Evolutionary conservation across 495 filamentous ascomycete species (phyloP).

Genomic region (Talaromyces nanjingensis): DNA sequence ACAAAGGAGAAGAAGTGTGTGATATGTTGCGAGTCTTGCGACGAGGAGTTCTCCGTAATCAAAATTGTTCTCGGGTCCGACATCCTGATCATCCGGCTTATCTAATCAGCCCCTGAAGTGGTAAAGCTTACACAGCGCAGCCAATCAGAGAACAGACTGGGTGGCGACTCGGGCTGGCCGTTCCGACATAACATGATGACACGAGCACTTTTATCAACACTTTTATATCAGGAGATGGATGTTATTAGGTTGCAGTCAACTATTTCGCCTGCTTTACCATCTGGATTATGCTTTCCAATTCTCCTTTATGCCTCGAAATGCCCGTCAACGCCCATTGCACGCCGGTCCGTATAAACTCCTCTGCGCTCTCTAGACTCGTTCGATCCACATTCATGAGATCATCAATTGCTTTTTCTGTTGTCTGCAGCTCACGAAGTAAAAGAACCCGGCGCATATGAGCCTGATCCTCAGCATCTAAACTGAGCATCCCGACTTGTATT

Average conservation of each 20-base stretch:
- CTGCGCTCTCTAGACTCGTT: neutral
- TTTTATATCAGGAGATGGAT: neutral
- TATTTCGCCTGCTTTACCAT: neutral
- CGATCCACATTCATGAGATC: neutral
- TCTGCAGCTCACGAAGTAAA: neutral
- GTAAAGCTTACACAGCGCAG: neutral
- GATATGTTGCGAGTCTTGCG: neutral
- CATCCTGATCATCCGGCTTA: neutral
- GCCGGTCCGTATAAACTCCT: neutral
- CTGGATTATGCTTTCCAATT: neutral
- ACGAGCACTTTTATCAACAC: neutral
- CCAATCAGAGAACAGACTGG: neutral
- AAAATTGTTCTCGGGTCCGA: neutral
- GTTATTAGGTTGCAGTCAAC: too few relatives aligned
- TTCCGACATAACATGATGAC: neutral
- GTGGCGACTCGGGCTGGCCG: neutral
- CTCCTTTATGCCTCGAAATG: neutral
- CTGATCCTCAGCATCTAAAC: neutral
- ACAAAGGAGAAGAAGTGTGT: neutral
- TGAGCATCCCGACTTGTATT: neutral
- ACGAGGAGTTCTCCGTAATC: neutral
- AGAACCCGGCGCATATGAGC: conserved; percentile 4
- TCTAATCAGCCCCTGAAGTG: conserved; percentile 3
- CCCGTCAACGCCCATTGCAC: neutral
- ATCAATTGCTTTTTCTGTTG: neutral